phyloP scores from a whole-genome alignment of 345 rosid species.

The Linum tenue region DNA sequence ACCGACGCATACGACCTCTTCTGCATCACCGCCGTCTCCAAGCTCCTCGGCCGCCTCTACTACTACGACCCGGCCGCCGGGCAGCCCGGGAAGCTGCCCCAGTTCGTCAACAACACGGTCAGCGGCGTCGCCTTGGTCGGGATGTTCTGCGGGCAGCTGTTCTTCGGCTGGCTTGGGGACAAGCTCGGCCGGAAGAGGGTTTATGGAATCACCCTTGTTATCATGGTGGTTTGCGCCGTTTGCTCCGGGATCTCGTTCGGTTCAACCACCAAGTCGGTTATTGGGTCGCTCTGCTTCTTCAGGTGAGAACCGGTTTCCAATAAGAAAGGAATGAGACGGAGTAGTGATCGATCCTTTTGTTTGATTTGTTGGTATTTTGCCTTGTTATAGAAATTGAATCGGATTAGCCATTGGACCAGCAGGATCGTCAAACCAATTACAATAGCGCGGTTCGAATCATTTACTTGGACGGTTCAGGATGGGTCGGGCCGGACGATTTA shows the following conservation, averaged over 20 bases:
- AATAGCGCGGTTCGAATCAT: no score
- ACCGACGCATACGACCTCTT: slow-evolving; percentile 6
- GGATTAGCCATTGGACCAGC: no score
- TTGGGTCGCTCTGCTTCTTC: background rate
- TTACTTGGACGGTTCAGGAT: no score
- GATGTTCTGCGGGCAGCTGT: background rate
- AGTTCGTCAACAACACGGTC: background rate
- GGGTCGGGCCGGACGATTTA: no score
- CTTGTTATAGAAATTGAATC: no score
- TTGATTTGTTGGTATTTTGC: no score
- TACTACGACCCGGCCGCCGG: background rate
- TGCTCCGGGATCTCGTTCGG: background rate
- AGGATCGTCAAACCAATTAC: no score
- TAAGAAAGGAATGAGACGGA: no score
- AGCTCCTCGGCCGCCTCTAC: slow-evolving; percentile 3
- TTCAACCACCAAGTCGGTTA: background rate
- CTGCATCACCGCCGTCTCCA: slow-evolving; percentile 4
- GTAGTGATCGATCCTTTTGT: no score
- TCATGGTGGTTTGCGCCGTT: background rate
- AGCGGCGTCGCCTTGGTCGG: slow-evolving; percentile 1
- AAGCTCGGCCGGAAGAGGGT: background rate
- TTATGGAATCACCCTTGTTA: background rate
- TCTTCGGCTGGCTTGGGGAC: slow-evolving; percentile 8
- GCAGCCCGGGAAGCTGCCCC: background rate
- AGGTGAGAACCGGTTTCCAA: no score